These are phyloP conservation scores for Phytophthora fragariae DNA, from an alignment of 352 stramenopile species.

Conservation along the genomic window DNA sequence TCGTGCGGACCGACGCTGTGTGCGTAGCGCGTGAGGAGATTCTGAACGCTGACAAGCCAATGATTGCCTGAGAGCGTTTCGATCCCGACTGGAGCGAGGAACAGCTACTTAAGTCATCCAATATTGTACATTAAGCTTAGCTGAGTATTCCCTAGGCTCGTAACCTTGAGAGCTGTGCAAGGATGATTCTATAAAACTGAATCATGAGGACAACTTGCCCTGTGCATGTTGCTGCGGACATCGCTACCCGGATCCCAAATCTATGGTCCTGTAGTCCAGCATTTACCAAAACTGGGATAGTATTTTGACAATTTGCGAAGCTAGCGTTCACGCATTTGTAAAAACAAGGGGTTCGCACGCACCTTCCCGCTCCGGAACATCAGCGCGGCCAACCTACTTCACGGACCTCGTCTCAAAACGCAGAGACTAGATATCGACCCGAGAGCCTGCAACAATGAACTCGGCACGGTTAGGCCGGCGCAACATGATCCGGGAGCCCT, in stretches of 20 bases:
- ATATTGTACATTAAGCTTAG: neutral
- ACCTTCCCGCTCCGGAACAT: neutral
- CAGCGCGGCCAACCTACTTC: neutral
- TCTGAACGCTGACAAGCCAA: conserved; percentile 19
- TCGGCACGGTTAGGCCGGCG: neutral
- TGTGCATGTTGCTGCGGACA: neutral
- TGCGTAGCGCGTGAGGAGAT: conserved; percentile 35
- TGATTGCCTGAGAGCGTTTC: neutral
- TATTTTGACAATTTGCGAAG: neutral
- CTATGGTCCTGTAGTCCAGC: neutral
- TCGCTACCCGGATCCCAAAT: neutral
- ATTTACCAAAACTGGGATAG: neutral
- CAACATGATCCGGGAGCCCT: neutral
- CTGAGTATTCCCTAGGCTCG: no score
- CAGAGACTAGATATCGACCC: neutral
- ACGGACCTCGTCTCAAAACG: neutral
- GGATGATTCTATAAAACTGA: neutral
- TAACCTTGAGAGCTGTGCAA: neutral
- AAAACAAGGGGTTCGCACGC: neutral
- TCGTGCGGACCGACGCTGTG: conserved; percentile 26
- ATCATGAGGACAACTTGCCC: neutral
- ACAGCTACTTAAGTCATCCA: neutral
- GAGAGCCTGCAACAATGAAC: neutral
- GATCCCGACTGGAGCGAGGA: no score
- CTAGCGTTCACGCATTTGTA: neutral